Evolutionary conservation across 768 basidiomycete genomes (phyloP), one percentile per base, ranked within the genome.

Genomic region (Polyporus arcularius): DNA sequence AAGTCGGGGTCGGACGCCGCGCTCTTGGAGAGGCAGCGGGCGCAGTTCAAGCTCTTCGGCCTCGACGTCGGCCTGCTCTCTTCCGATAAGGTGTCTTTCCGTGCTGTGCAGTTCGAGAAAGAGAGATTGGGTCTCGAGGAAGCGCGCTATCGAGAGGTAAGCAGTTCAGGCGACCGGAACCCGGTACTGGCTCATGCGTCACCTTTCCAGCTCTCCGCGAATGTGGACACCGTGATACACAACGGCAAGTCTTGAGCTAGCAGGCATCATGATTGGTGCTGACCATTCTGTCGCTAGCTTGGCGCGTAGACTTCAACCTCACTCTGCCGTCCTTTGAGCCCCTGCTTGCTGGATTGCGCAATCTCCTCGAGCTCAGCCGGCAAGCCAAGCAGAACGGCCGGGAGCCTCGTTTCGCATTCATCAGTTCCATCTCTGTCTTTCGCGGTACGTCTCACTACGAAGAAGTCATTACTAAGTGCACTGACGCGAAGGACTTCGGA

Each of bases 281-380:
- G 48, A 40, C 39, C 26, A 6, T 3, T 2, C 11, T 43, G 41
- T 11, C 21, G 1, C 4, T 35, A 67, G 79, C 75, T 0, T 80
- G 77, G 79, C 60, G 71, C 9, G 67, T 82, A 4, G 73, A 82
- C 49, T 80, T 81, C 65, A 80, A 81, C 46, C 57, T 76, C 4
- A 67, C 74, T 0, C 65, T 80, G 1, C 45, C 62, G 0, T 78
- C 78, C 0, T 80, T 75, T 57, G 76, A 80, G 51, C 62, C 73
- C 0, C 71, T 74, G 39, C 79, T 56, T 64, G 66, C 15, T 71
- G 74, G 63, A 2, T 14, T 56, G 31, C 63, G 61, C 12, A 58
- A 56, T 35, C 46, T 65, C 28, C 26, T 67, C 51, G 56, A 65
- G 39, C 53, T 65, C 47, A 65, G 3, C 38, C 31, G 1, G 60